phyloP scores from a whole-genome alignment of 352 stramenopile genomes.

The Pythium dissimile region DNA sequence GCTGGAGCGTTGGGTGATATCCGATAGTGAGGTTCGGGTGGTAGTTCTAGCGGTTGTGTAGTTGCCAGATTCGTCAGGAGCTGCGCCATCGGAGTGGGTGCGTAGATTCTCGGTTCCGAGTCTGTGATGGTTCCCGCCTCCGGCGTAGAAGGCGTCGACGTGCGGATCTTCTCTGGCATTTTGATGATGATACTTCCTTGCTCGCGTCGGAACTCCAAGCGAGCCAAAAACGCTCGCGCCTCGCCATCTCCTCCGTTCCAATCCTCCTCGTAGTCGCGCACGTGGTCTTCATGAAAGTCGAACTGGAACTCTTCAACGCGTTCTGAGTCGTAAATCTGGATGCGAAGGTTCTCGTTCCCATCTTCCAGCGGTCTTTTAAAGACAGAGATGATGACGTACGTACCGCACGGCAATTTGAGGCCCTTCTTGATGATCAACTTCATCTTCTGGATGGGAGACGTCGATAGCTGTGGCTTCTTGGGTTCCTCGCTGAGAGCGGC shows the following conservation, averaged over 20 bases:
- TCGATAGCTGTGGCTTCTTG: conserved; percentile 15
- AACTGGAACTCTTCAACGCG: conserved; percentile 76
- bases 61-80: conserved; percentile 16
- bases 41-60: conserved; percentile 14
- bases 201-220: conserved; percentile 60
- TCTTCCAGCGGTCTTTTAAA: conserved; percentile 69
- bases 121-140: neutral
- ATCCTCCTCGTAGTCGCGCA: conserved; percentile 46
- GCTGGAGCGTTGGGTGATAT: conserved; percentile 19
- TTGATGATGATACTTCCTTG: conserved; percentile 68
- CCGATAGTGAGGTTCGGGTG: conserved; percentile 22
- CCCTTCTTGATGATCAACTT: conserved; percentile 55
- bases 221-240: conserved; percentile 37
- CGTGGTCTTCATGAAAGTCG: conserved; percentile 63
- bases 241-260: conserved; percentile 37
- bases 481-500: neutral
- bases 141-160: neutral
- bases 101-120: neutral
- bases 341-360: conserved; percentile 63
- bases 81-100: conserved; percentile 16
- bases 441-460: conserved; percentile 53
- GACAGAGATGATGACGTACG: conserved; percentile 63
- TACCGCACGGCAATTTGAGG: conserved; percentile 46
- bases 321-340: conserved; percentile 73
- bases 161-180: conserved; percentile 39